Conservation (phyloP, 106 monocot genomes). For the Dendrobium nobile region DNA sequence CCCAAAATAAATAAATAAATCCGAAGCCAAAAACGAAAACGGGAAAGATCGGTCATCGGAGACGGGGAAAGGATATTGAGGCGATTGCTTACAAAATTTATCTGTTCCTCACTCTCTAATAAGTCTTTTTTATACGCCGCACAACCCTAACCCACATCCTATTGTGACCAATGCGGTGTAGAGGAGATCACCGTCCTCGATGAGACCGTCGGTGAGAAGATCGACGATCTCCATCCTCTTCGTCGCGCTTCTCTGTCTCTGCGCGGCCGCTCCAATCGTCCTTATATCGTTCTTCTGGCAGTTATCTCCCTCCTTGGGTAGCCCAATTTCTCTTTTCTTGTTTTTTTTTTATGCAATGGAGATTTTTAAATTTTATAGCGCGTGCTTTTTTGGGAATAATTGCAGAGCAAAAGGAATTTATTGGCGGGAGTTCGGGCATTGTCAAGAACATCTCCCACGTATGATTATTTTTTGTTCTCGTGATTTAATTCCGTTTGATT, state of each 20-base stretch:
- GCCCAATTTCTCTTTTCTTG: not conserved
- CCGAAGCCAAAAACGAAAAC: no score
- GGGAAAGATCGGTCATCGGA: no score
- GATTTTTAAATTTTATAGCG: not conserved
- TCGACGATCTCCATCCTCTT: slow-evolving; percentile 9
- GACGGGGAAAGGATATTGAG: not conserved
- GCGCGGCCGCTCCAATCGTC: not conserved
- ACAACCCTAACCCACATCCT: slow-evolving; percentile 1
- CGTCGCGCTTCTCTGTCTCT: not conserved
- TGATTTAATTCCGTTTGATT: not conserved
- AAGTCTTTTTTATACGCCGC: not conserved
- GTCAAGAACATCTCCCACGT: slow-evolving; percentile 5
- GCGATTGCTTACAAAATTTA: not conserved
- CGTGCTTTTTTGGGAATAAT: no score
- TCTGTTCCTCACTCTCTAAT: not conserved
- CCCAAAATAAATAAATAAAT: no score
- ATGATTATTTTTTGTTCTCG: not conserved
- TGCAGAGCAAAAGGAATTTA: slow-evolving; percentile 13
- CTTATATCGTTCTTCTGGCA: slow-evolving; percentile 2
- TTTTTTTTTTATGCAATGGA: not conserved
- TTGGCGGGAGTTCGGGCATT: slow-evolving; percentile 3
- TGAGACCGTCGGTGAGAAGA: slow-evolving; percentile 8
- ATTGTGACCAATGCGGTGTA: not conserved
- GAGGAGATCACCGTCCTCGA: slow-evolving; percentile 4
- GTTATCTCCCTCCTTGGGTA: slow-evolving; percentile 4